Percentiles rank a stretch among this genome's conserved stretches.
phyloP scores from a whole-genome alignment of 345 rosid species.

The Microthlaspi erraticum region DNA sequence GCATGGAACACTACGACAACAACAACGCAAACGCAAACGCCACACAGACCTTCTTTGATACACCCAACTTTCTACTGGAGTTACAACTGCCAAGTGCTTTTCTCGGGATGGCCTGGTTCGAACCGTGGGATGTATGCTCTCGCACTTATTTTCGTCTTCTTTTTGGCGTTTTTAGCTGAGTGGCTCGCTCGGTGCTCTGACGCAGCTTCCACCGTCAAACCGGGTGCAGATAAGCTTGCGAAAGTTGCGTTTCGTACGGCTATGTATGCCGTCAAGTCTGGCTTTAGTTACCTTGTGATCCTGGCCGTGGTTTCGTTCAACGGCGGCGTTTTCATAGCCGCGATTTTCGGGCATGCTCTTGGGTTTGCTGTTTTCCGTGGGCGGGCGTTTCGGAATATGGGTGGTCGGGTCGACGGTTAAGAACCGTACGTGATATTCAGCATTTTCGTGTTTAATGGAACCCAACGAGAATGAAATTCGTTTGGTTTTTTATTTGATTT shows the following conservation, averaged over 20 bases:
- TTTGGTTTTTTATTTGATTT: slow-evolving; percentile 14
- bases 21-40: slow-evolving; percentile 28
- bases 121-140: slow-evolving; percentile 66
- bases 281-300: slow-evolving; percentile 72
- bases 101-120: slow-evolving; percentile 80
- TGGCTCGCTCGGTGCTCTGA: slow-evolving; percentile 53
- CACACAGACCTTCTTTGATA: slow-evolving; percentile 40
- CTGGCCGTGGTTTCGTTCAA: slow-evolving; percentile 83
- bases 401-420: slow-evolving; percentile 41
- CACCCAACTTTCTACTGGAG: slow-evolving; percentile 77
- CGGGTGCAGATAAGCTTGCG: slow-evolving; percentile 57
- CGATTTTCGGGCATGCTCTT: slow-evolving; percentile 70
- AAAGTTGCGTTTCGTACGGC: slow-evolving; percentile 61
- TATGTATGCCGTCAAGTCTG: slow-evolving; percentile 56
- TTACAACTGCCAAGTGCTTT: slow-evolving; percentile 59
- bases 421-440: neutral
- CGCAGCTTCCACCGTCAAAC: slow-evolving; percentile 46
- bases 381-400: slow-evolving; percentile 48
- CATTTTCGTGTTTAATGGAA: slow-evolving; percentile 5
- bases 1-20: slow-evolving; percentile 44
- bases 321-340: slow-evolving; percentile 74
- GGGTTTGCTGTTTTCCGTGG: slow-evolving; percentile 73
- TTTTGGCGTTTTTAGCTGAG: slow-evolving; percentile 63
- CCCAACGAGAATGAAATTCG: neutral
- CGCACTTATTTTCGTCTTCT: slow-evolving; percentile 66